Percentiles rank a stretch among this genome's conserved stretches.
These are phyloP conservation scores for Lignosus rhinocerotis DNA, from an alignment of 1,284 basidiomycete genomes.

Conservation along the genomic window DNA sequence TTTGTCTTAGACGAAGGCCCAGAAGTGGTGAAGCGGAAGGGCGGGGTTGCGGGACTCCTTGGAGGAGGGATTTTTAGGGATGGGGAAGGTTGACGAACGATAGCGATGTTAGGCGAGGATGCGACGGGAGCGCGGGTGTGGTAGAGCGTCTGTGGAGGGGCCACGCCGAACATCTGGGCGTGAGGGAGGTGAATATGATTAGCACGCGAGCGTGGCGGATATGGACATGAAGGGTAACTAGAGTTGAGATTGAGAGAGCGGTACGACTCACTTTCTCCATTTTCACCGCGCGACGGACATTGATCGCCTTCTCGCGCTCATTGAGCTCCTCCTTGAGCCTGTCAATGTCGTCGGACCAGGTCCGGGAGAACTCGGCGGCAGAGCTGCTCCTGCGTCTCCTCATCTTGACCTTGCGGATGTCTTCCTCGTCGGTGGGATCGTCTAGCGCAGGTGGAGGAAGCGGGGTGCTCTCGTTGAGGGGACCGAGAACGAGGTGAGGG, in stretches of 20 bases:
- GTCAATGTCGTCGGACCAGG: conserved; percentile 57
- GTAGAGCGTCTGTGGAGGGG: conserved; percentile 73
- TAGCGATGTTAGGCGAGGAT: conserved; percentile 37
- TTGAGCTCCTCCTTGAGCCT: conserved; percentile 67
- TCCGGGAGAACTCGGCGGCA: conserved; percentile 42
- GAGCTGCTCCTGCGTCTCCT: conserved; percentile 58
- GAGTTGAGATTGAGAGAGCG: neutral
- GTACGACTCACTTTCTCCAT: conserved; percentile 71
- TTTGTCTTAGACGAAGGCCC: conserved; percentile 41
- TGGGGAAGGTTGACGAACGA: conserved; percentile 14
- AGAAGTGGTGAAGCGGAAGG: conserved; percentile 43
- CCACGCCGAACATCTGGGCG: conserved; percentile 72
- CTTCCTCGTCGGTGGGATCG: conserved; percentile 24
- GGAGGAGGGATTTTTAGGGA: conserved; percentile 7
- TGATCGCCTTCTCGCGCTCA: conserved; percentile 71
- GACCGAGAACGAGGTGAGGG: conserved; percentile 61
- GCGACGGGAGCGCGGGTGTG: conserved; percentile 49
- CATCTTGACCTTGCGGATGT: conserved; percentile 42
- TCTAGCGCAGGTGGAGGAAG: conserved; percentile 41
- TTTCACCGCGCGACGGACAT: conserved; percentile 75
- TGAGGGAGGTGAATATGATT: neutral
- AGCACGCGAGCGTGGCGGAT: neutral
- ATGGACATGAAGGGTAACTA: neutral
- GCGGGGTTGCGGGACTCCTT: conserved; percentile 19
- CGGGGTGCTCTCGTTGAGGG: conserved; percentile 39